Evolutionary conservation across 2,329 filamentous ascomycete species (phyloP).

Genomic region (Exserohilum rostratum): DNA sequence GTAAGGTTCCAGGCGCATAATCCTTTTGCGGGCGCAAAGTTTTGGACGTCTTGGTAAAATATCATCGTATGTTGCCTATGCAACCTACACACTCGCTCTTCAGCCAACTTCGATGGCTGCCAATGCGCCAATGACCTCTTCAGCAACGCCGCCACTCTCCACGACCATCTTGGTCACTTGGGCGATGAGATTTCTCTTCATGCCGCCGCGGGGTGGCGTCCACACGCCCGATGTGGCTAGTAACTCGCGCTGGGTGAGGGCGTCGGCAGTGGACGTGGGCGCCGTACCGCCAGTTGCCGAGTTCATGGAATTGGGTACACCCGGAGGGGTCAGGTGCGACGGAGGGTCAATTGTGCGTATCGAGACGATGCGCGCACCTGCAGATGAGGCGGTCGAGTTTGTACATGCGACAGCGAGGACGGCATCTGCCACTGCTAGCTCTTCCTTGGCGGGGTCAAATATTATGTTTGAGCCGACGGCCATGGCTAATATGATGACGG

Average conservation of each 20-base stretch:
- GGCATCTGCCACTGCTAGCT: conserved; percentile 89
- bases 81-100: conserved; percentile 16
- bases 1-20: background rate
- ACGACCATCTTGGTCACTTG: conserved; percentile 78
- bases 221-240: conserved; percentile 73
- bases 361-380: conserved; percentile 48
- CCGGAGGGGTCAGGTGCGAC: conserved; percentile 55
- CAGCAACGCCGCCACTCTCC: conserved; percentile 77
- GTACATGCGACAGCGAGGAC: conserved; percentile 84
- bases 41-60: background rate
- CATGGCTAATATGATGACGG: conserved; percentile 89
- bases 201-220: conserved; percentile 82
- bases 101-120: conserved; percentile 68
- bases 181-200: conserved; percentile 74
- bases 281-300: conserved; percentile 51
- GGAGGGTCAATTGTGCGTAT: conserved; percentile 59
- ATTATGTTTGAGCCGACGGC: conserved; percentile 86
- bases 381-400: conserved; percentile 27
- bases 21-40: background rate
- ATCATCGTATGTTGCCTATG: conserved; percentile 1
- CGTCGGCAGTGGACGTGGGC: conserved; percentile 48
- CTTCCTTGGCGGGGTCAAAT: conserved; percentile 89
- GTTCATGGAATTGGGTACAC: conserved; percentile 56
- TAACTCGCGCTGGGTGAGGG: conserved; percentile 58
- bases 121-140: conserved; percentile 83